Evolutionary conservation across 805 yeast species (phyloP), one percentile per base, ranked within the genome.

Genomic region (Yueomyces sp.): DNA sequence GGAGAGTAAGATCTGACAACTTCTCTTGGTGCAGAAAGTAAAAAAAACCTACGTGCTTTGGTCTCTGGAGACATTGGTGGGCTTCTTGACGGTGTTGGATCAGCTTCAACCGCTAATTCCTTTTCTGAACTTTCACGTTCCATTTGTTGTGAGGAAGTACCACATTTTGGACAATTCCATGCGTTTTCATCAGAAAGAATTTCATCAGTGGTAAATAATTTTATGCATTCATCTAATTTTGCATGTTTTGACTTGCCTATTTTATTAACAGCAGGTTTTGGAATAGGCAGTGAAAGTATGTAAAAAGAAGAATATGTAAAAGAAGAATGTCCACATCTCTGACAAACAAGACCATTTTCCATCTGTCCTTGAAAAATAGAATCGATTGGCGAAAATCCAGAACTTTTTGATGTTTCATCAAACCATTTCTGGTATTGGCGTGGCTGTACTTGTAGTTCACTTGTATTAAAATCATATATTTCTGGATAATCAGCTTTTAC

Each of bases 121-220:
- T 43, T 7, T 29, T 41, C 12, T 39, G 33, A 29, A 11, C 42
- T 40, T 6, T 40, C 37, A 29, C 32, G 38, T 19, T 31, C 39
- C 11, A 26, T 5, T 11, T 34, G 36, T 29, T 39, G 39, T 2
- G 41, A 44, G 8, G 45, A 38, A 26, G 51, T 41, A 1, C 59
- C 58, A 63, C 94, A 83, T 44, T 76, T 74, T 5, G 92, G 88
- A 65, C 94, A 83, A 49, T 79, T 74, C 94, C 94, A 83, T 1
- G 92, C 85, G 61, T 83, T 82, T 5, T 79, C 88, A 28, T 85
- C 81, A 5, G 70, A 68, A 42, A 83, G 60, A 3, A 77, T 67
- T 57, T 83, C 94, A 46, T 77, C 79, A 43, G 70, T 66, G 0
- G 83, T 74, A 54, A 75, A 81, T 54, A 77, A 67, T 32, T 67